A percentile compares a stretch with the other conserved stretches of the same genome.
Evolutionary conservation across 2,329 filamentous ascomycete genomes (phyloP).

Genomic region (Hypoxylon sp.): DNA sequence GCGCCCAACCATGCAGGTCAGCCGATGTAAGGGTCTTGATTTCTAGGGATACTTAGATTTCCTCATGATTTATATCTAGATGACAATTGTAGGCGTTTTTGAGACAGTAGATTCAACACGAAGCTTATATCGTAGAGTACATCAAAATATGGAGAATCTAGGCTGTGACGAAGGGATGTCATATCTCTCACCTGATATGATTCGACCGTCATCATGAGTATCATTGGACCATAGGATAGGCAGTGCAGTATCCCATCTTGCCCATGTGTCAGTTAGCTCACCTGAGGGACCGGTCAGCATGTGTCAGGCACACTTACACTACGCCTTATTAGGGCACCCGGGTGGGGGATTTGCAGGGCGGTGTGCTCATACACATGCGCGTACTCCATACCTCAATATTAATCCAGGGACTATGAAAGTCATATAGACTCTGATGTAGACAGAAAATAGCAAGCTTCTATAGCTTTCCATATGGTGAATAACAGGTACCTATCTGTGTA

Average conservation of each 20-base stretch:
- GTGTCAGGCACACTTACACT: slow-evolving; percentile 32
- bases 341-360: slow-evolving; percentile 14
- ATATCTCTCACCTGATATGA: slow-evolving; percentile 34
- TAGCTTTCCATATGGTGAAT: no score
- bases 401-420: no score
- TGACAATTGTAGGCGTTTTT: neutral
- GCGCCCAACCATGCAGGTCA: slow-evolving; percentile 17
- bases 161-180: slow-evolving; percentile 7
- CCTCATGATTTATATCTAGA: slow-evolving; percentile 3
- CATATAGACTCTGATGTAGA: no score
- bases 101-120: slow-evolving; percentile 6
- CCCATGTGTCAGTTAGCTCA: slow-evolving; percentile 31
- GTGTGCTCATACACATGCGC: neutral
- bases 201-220: slow-evolving; percentile 9
- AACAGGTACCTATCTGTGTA: no score
- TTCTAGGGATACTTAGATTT: neutral
- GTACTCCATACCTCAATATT: neutral
- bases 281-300: slow-evolving; percentile 28
- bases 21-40: slow-evolving; percentile 16
- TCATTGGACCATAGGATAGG: slow-evolving; percentile 28
- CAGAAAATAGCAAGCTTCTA: no score
- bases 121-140: slow-evolving; percentile 1
- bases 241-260: slow-evolving; percentile 17
- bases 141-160: neutral
- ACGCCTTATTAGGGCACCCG: slow-evolving; percentile 23